A percentile compares a stretch with the other conserved stretches of the same genome.
Conservation (phyloP, 2,329 filamentous ascomycete species). For the Colletotrichum spinosum region DNA sequence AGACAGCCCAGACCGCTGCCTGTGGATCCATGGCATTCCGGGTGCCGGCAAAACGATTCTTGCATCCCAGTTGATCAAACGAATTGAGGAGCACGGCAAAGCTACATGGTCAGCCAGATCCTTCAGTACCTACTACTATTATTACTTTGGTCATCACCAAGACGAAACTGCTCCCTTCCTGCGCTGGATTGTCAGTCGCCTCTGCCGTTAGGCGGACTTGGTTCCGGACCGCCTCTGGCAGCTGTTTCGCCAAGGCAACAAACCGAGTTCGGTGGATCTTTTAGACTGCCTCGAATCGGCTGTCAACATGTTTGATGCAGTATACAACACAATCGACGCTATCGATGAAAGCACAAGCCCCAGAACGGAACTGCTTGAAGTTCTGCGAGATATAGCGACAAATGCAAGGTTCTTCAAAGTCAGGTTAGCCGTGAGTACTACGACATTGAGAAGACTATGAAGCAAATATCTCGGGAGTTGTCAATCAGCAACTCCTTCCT, state of each 20-base stretch:
- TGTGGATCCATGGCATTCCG: slow-evolving; percentile 13
- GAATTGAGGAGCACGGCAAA: accelerated
- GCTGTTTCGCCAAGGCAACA: neutral
- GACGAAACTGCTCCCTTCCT: neutral
- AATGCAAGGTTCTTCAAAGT: neutral
- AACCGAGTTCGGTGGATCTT: neutral
- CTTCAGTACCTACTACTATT: slow-evolving; percentile 1
- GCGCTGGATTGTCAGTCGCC: neutral
- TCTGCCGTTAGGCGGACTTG: neutral
- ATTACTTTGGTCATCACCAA: neutral
- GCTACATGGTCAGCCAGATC: accelerated
- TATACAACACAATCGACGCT: neutral
- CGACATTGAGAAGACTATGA: neutral
- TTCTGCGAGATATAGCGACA: neutral
- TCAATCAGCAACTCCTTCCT: neutral
- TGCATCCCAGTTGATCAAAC: neutral
- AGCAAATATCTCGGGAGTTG: neutral
- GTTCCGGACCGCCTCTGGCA: neutral
- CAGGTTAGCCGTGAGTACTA: neutral
- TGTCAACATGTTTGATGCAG: accelerated
- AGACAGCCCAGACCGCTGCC: neutral
- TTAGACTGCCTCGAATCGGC: accelerated
- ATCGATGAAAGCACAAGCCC: slow-evolving; percentile 8
- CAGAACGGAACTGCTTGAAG: neutral
- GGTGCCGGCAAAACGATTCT: slow-evolving; percentile 7